Conservation (phyloP, 164 flowering plant genomes). For the Magnolia officinalis region DNA sequence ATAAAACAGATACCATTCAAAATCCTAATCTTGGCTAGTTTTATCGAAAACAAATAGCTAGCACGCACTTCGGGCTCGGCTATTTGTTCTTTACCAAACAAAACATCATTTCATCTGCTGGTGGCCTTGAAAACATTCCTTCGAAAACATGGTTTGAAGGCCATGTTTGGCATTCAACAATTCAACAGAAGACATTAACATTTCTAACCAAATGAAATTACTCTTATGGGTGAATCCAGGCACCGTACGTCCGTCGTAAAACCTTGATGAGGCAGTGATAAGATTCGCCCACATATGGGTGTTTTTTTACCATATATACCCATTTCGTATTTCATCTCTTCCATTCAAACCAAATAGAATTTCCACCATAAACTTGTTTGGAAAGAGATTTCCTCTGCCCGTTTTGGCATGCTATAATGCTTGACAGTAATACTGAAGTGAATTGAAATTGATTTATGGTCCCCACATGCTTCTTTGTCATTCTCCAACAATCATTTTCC, state of each 20-base stretch:
- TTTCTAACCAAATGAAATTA: no score
- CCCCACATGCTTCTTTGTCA: not conserved
- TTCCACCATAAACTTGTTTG: not conserved
- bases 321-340: not conserved
- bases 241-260: not conserved
- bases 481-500: not conserved
- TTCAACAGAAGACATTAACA: no score
- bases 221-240: not conserved
- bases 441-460: not conserved
- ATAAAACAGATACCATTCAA: no score
- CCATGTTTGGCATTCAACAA: not conserved
- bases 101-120: not conserved
- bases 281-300: not conserved
- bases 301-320: not conserved
- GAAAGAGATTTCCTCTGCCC: not conserved
- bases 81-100: not conserved
- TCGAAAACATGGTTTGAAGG: not conserved
- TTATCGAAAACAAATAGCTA: not conserved
- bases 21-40: no score
- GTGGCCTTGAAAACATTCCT: not conserved
- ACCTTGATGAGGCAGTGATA: not conserved
- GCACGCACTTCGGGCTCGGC: not conserved
- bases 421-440: not conserved
- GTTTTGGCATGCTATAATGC: not conserved
- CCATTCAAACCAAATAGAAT: not conserved